Evolutionary conservation across 257 asterid species (phyloP), one percentile per base, ranked within the genome.

Genomic region (Nicotiana otophora): DNA sequence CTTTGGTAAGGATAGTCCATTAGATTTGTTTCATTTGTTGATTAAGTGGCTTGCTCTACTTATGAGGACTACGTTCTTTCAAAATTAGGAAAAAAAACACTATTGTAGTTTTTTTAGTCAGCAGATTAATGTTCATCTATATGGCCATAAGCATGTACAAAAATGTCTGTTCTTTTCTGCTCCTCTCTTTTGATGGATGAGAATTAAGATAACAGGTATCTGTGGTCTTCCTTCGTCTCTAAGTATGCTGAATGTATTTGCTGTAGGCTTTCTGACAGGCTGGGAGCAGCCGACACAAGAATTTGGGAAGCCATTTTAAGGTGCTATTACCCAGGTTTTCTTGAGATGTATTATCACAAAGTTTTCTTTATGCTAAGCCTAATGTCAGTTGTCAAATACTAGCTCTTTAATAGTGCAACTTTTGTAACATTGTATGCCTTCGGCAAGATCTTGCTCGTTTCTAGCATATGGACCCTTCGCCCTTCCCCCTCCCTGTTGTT

Each of bases 211-310:
- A 23, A 60, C 48, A 42, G 19, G 17, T 36, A 1, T 64, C 28
- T 51, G 63, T 28, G 80, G n/a, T 64, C 77, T 81, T 19, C 51
- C 66, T 81, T 83, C 84, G 72, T 83, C 20, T 39, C 86, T 84
- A 36, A 74, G 30, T 19, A 10, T 26, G 20, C 78, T 57, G 23
- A 66, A 65, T 62, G 53, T 55, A 62, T 70, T 74, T 46, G 51
- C 33, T 81, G 88, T 54, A 89, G 94, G 94, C 82, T 86, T 91
- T 48, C 76, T 91, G 84, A 78, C 89, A 67, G 60, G 85, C 62
- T 89, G 94, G 94, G 92, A 89, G 88, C 92, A 86, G 88, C 94
- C 89, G 36, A 10, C 88, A 4, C 91, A 89, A 81, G 91, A 91
- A 79, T 91, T 85, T 23, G 89, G 90, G 72, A 91, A 87, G 75